A percentile compares a stretch with the other conserved stretches of the same genome.
These are phyloP conservation scores for Cephaloascus fragrans DNA, from an alignment of 805 yeast species.

Conservation along the genomic window DNA sequence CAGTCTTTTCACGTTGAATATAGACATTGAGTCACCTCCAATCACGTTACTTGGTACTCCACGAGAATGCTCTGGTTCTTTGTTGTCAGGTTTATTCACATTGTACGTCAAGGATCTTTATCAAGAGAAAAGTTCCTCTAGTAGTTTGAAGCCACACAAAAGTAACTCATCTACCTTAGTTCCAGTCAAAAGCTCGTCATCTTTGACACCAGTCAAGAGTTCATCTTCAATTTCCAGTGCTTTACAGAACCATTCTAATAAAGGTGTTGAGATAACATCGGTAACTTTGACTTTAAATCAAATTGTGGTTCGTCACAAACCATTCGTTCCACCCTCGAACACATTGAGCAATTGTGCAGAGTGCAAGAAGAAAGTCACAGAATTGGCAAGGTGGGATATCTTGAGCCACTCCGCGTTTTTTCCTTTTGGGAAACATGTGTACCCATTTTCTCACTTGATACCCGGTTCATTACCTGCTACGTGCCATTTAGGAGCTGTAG, in stretches of 20 bases:
- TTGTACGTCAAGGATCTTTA: slow-evolving; percentile 17
- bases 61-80: slow-evolving; percentile 72
- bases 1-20: neutral
- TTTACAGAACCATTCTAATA: slow-evolving; percentile 18
- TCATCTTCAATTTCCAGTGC: slow-evolving; percentile 3
- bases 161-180: slow-evolving; percentile 3
- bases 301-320: slow-evolving; percentile 53
- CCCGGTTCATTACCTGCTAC: slow-evolving; percentile 89
- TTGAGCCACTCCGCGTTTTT: slow-evolving; percentile 49
- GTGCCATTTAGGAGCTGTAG: slow-evolving; percentile 46
- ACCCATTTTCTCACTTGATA: slow-evolving; percentile 82
- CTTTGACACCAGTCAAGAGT: slow-evolving; percentile 7
- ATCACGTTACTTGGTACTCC: slow-evolving; percentile 75
- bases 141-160: neutral
- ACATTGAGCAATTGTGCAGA: slow-evolving; percentile 43
- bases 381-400: slow-evolving; percentile 84
- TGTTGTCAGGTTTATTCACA: slow-evolving; percentile 69
- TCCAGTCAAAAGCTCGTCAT: slow-evolving; percentile 7
- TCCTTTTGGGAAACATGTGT: slow-evolving; percentile 65
- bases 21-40: slow-evolving; percentile 80
- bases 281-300: slow-evolving; percentile 69
- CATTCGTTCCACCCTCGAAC: slow-evolving; percentile 48
- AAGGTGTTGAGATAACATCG: slow-evolving; percentile 39
- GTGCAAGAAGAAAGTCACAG: slow-evolving; percentile 46
- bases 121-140: slow-evolving; percentile 1